Conservation (phyloP, 495 filamentous ascomycete genomes). For the Astrocystis sublimbata region DNA sequence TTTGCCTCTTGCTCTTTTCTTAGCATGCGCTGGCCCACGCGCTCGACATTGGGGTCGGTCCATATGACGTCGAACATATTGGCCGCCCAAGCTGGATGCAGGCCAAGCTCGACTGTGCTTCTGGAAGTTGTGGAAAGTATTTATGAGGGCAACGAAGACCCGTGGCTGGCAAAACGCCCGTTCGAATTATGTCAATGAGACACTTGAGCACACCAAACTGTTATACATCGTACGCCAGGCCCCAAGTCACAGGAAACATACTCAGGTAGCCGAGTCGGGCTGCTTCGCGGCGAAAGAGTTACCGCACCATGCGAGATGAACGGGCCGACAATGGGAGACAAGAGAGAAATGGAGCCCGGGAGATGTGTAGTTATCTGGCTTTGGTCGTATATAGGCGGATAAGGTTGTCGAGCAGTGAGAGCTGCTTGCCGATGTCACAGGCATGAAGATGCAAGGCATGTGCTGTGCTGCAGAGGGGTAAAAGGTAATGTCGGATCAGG, state of each 20-base stretch:
- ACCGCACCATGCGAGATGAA: not conserved
- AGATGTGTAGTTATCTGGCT: not conserved
- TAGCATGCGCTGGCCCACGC: slow-evolving; percentile 44
- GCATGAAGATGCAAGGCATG: slow-evolving; percentile 2
- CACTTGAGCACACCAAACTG: not conserved
- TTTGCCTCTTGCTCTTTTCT: slow-evolving; percentile 41
- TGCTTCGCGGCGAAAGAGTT: not conserved
- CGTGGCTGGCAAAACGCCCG: not conserved
- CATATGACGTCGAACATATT: slow-evolving; percentile 57
- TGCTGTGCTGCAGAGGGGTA: not conserved
- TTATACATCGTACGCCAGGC: slow-evolving; percentile 4
- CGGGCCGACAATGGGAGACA: not conserved
- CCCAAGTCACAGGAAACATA: not conserved
- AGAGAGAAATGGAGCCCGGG: not conserved
- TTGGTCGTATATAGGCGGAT: not conserved
- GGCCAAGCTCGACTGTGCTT: not conserved
- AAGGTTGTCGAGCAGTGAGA: not conserved
- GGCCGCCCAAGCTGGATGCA: not conserved
- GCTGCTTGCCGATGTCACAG: not conserved
- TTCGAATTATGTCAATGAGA: not conserved
- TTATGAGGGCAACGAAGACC: not conserved
- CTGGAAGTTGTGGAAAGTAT: not conserved
- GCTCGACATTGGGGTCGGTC: slow-evolving; percentile 48
- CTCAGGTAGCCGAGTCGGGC: not conserved
- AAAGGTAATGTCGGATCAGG: not conserved